Evolutionary conservation across 2,329 filamentous ascomycete species (phyloP), one percentile per base, ranked within the genome.

Genomic region (Dactylellina leptospora): DNA sequence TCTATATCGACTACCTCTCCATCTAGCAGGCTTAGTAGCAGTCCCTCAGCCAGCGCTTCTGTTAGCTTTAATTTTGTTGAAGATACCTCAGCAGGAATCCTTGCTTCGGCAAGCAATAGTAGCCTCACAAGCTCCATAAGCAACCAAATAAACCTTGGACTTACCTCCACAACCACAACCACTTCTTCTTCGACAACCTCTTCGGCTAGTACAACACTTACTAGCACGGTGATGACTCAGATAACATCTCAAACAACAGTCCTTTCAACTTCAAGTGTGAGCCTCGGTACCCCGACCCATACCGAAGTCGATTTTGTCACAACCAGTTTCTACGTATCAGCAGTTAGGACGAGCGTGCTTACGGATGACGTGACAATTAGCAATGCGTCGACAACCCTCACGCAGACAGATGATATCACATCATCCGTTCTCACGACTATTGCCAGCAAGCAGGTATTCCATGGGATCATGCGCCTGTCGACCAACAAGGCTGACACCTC

Each of bases 381-480:
- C 9, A 44, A 58, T 44, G 51, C n/a, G 1, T 44, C 51, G 1
- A 56, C 20, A 3, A 56, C 61, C 1, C 30, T 16, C 6, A 38
- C 33, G 13, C 9, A 66, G 23, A 58, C 61, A 6, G 44, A 47
- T 2, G 53, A 66, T 40, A 23, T 51, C 4, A 50, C 51, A 23
- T 44, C 53, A 16, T 66, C 61, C 2, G 16, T 56, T 13, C 16
- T 66, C 16, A 58, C 61, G 8, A 66, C 61, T 40, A 10, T 66
- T 8, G 50, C 60, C 4, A 28, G 33, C 22, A 20, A 22, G 6
- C 27, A 30, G 33, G 50, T 27, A 18, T 40, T 38, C 18, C 50
- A 55, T 16, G 44, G 30, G 16, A 64, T 38, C 4, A 20, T 56
- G 5, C 10, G 22, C 4, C 20, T 64, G 9, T 48, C 40, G 4